phyloP scores from a whole-genome alignment of 2,329 filamentous ascomycete species.

The Beauveria scarabaeidicola region DNA sequence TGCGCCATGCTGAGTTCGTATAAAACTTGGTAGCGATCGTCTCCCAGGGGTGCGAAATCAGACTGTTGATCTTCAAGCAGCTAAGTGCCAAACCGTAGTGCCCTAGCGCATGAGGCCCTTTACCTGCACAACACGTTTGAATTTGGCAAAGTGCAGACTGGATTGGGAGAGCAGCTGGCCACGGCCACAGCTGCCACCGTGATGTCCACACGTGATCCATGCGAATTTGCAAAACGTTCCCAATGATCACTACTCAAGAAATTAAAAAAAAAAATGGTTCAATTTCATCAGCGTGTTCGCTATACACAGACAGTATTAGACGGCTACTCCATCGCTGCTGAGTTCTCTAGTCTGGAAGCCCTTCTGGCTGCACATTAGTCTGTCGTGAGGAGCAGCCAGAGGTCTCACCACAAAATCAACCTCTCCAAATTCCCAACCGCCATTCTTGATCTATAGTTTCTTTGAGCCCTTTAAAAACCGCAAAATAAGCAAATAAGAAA shows the following conservation, averaged over 20 bases:
- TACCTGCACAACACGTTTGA: not conserved
- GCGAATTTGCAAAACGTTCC: not conserved
- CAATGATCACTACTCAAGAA: not conserved
- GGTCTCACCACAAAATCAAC: not conserved
- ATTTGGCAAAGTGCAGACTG: not conserved
- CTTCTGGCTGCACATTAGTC: conserved; percentile 2
- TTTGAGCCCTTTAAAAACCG: not conserved
- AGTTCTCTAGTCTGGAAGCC: not conserved
- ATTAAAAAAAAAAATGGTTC: not conserved
- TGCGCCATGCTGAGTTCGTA: conserved; percentile 1
- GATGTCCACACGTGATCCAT: not conserved
- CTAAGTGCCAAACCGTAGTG: no score
- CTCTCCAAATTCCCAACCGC: not conserved
- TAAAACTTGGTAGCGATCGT: not conserved
- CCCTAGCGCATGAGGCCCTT: no score
- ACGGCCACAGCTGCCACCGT: not conserved
- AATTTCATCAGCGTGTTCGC: not conserved
- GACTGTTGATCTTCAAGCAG: not conserved
- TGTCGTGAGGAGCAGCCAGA: not conserved
- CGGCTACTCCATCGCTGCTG: not conserved
- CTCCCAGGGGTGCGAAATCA: not conserved
- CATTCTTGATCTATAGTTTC: conserved; percentile 7
- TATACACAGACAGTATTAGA: conserved; percentile 3
- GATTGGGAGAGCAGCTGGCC: not conserved
- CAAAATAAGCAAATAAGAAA: conserved; percentile 1